A percentile compares a stretch with the other conserved stretches of the same genome.
Conservation (phyloP, 1,284 basidiomycete species). For the Ceratobasidium sp. region DNA sequence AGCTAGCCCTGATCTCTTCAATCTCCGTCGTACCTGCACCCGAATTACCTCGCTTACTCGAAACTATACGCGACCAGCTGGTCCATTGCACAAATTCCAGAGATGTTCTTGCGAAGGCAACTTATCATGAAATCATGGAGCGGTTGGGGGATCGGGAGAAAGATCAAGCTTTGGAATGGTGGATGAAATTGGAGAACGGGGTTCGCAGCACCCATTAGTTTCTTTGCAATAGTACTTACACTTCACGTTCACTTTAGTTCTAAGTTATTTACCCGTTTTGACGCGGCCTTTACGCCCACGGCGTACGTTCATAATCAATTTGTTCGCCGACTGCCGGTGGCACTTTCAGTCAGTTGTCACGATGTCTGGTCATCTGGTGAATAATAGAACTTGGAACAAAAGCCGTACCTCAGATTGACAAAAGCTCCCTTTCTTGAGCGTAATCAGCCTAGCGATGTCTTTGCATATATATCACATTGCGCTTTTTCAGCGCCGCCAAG, state of each 20-base stretch:
- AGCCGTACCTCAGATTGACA: neutral
- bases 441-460: conserved; percentile 17
- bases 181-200: conserved; percentile 39
- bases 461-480: conserved; percentile 27
- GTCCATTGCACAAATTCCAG: conserved; percentile 10
- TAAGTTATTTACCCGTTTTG: neutral
- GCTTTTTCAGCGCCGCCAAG: neutral
- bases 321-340: conserved; percentile 3
- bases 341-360: neutral
- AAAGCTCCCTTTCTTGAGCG: conserved; percentile 25
- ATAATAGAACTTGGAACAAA: conserved; percentile 23
- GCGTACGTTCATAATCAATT: neutral
- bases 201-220: neutral
- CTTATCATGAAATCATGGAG: conserved; percentile 45
- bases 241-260: conserved; percentile 2
- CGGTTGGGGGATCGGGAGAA: conserved; percentile 46
- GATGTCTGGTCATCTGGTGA: neutral
- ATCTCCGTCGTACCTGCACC: conserved; percentile 43
- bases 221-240: neutral
- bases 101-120: conserved; percentile 30
- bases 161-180: conserved; percentile 48
- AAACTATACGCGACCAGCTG: conserved; percentile 28
- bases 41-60: conserved; percentile 39
- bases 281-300: neutral
- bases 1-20: conserved; percentile 43